Percentiles rank a stretch among this genome's conserved stretches.
Conservation (phyloP, 495 filamentous ascomycete species). For the Talaromyces liani region DNA sequence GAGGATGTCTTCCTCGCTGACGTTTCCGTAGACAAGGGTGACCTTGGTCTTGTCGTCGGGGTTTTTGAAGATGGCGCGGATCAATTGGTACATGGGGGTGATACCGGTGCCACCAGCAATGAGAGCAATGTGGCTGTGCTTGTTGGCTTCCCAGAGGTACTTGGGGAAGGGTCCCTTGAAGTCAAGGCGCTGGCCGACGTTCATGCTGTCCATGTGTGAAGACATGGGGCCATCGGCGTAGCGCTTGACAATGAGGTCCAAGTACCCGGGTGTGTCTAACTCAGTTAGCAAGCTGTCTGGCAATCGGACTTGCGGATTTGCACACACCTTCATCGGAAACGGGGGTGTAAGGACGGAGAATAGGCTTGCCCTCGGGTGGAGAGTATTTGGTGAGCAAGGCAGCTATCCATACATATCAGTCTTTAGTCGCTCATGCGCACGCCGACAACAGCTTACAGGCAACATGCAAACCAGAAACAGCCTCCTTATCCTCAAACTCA, state of each 20-base stretch:
- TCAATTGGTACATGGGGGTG: slow-evolving; percentile 88
- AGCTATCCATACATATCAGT: slow-evolving; percentile 30
- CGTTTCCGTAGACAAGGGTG: slow-evolving; percentile 85
- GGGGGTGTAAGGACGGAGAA: slow-evolving; percentile 88
- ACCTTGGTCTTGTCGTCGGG: slow-evolving; percentile 95
- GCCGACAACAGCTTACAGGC: slow-evolving; percentile 46
- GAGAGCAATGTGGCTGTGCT: slow-evolving; percentile 88
- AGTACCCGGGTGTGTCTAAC: slow-evolving; percentile 62
- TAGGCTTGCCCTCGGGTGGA: slow-evolving; percentile 68
- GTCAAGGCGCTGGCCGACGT: slow-evolving; percentile 66
- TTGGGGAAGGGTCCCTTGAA: slow-evolving; percentile 96
- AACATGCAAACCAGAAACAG: slow-evolving; percentile 71
- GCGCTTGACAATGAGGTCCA: slow-evolving; percentile 86
- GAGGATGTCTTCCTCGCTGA: slow-evolving; percentile 79
- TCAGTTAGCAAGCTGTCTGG: background rate
- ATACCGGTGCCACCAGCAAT: slow-evolving; percentile 95
- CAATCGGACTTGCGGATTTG: background rate
- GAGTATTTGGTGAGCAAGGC: slow-evolving; percentile 85
- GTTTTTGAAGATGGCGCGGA: slow-evolving; percentile 83
- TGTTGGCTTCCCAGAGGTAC: slow-evolving; percentile 86
- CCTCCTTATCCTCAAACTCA: slow-evolving; percentile 71
- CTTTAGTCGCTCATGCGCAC: background rate
- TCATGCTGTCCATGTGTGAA: slow-evolving; percentile 76
- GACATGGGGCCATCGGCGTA: slow-evolving; percentile 92
- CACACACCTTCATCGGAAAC: slow-evolving; percentile 71